phyloP scores from a whole-genome alignment of 768 basidiomycete species.

The Epithele typhae region DNA sequence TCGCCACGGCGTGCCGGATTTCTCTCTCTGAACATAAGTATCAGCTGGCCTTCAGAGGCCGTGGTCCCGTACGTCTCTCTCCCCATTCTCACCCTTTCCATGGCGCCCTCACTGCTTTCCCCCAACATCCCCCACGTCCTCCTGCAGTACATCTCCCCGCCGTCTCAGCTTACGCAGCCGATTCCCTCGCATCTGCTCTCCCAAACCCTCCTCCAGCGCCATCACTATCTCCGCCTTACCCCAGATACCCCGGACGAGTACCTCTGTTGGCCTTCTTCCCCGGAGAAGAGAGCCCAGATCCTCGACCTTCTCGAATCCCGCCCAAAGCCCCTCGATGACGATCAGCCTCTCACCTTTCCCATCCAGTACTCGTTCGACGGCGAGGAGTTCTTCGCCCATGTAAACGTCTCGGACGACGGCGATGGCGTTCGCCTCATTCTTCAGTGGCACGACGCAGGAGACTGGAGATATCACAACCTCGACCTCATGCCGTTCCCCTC shows the following conservation, averaged over 20 bases:
- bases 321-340: slow-evolving; percentile 24
- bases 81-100: slow-evolving; percentile 16
- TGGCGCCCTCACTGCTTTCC: slow-evolving; percentile 34
- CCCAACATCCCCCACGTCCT: slow-evolving; percentile 40
- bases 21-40: slow-evolving; percentile 1
- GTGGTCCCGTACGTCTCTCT: slow-evolving; percentile 3
- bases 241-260: slow-evolving; percentile 50
- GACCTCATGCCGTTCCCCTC: slow-evolving; percentile 69
- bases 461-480: slow-evolving; percentile 71
- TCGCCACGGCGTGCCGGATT: slow-evolving; percentile 1
- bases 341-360: slow-evolving; percentile 24
- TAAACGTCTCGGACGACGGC: slow-evolving; percentile 24
- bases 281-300: slow-evolving; percentile 28
- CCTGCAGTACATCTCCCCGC: slow-evolving; percentile 55
- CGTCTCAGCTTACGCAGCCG: slow-evolving; percentile 40
- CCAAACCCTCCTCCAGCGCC: slow-evolving; percentile 53
- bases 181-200: slow-evolving; percentile 64
- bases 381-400: slow-evolving; percentile 56
- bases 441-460: slow-evolving; percentile 50
- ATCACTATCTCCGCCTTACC: slow-evolving; percentile 55
- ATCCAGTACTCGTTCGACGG: slow-evolving; percentile 42
- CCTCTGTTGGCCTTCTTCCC: slow-evolving; percentile 60
- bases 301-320: slow-evolving; percentile 43
- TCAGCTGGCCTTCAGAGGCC: too few species aligned
- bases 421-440: slow-evolving; percentile 58